Evolutionary conservation across 2,329 filamentous ascomycete genomes (phyloP).

Genomic region (Cyphellophora attinorum): DNA sequence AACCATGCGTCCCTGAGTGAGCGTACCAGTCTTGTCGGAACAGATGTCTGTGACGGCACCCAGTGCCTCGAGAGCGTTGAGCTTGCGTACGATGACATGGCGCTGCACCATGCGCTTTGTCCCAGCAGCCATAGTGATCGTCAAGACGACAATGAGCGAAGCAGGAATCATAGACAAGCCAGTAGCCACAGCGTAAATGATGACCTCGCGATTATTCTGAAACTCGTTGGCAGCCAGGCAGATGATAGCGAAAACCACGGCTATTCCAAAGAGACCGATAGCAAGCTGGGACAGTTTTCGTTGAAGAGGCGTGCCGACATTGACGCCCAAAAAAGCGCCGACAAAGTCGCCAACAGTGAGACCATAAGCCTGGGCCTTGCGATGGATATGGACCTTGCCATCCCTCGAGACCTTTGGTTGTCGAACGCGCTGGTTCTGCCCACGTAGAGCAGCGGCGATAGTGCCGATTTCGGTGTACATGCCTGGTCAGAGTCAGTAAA

Average conservation of each 20-base stretch:
- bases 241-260: slow-evolving; percentile 59
- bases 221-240: slow-evolving; percentile 57
- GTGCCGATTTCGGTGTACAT: slow-evolving; percentile 51
- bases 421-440: slow-evolving; percentile 43
- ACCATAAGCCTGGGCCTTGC: slow-evolving; percentile 42
- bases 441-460: slow-evolving; percentile 55
- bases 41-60: slow-evolving; percentile 46
- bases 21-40: slow-evolving; percentile 44
- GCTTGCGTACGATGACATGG: slow-evolving; percentile 42
- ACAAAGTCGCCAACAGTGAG: slow-evolving; percentile 49
- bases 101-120: slow-evolving; percentile 43
- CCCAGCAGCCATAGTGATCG: slow-evolving; percentile 52
- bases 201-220: slow-evolving; percentile 46
- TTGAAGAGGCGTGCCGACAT: slow-evolving; percentile 62
- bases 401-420: slow-evolving; percentile 42
- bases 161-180: slow-evolving; percentile 53
- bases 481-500: background rate
- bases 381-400: slow-evolving; percentile 42
- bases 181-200: slow-evolving; percentile 55
- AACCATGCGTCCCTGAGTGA: slow-evolving; percentile 54
- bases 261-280: slow-evolving; percentile 55
- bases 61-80: slow-evolving; percentile 44
- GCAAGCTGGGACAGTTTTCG: slow-evolving; percentile 59
- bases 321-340: slow-evolving; percentile 57
- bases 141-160: slow-evolving; percentile 50